phyloP scores from a whole-genome alignment of 371 early-diverging fungal genomes.

The Zychaea mexicana region DNA sequence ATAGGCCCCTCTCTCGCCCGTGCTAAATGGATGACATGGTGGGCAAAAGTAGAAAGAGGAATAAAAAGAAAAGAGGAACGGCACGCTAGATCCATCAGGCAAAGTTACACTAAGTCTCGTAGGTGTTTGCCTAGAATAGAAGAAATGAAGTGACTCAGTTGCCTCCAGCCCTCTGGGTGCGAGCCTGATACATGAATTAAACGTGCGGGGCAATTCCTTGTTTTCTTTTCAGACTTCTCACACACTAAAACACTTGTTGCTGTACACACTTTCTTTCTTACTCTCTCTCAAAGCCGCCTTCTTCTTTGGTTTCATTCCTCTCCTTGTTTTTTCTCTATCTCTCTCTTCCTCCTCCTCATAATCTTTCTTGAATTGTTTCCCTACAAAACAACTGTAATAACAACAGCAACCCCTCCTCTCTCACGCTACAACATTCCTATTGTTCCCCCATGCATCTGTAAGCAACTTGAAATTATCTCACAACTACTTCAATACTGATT shows the following conservation, averaged over 20 bases:
- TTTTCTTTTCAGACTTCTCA: not conserved
- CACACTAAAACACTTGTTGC: constrained; percentile 2
- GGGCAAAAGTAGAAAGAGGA: too few relatives aligned
- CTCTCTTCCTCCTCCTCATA: too few relatives aligned
- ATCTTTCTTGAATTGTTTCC: too few relatives aligned
- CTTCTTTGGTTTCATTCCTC: constrained; percentile 9
- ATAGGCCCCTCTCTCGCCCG: too few relatives aligned
- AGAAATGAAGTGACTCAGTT: constrained; percentile 12
- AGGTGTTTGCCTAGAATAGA: constrained; percentile 8
- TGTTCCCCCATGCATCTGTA: constrained; percentile 41
- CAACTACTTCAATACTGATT: too few relatives aligned
- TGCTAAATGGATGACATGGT: too few relatives aligned
- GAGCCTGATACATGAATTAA: too few relatives aligned
- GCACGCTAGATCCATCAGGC: too few relatives aligned
- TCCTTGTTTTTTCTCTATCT: constrained; percentile 13
- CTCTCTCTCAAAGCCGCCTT: constrained; percentile 2
- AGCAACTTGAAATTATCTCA: constrained; percentile 3
- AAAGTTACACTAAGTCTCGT: not conserved
- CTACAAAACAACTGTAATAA: not conserved
- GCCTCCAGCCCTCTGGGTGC: not conserved
- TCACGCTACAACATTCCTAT: too few relatives aligned
- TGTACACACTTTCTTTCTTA: not conserved
- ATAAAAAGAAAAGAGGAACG: not conserved
- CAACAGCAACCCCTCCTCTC: not conserved
- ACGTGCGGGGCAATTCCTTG: not conserved